Evolutionary conservation across 805 yeast species (phyloP).

Genomic region (Yueomyces sinensis): DNA sequence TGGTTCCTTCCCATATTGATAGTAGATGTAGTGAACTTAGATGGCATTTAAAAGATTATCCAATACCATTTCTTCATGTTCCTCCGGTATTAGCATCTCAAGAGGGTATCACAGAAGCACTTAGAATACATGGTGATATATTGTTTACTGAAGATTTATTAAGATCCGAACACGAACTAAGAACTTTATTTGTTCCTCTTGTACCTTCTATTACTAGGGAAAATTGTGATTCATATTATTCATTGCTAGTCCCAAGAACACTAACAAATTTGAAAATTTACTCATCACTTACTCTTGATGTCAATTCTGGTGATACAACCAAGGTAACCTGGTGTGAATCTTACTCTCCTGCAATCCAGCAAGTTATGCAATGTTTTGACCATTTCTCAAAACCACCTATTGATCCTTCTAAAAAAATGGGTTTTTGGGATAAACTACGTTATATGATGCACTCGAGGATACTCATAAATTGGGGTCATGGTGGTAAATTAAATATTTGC

Average conservation of each 20-base stretch:
- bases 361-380: conserved; percentile 63
- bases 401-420: conserved; percentile 74
- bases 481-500: conserved; percentile 41
- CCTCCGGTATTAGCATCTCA: conserved; percentile 36
- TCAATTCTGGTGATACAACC: conserved; percentile 45
- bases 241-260: conserved; percentile 59
- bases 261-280: conserved; percentile 62
- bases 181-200: conserved; percentile 51
- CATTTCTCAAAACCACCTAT: conserved; percentile 80
- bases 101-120: conserved; percentile 14
- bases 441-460: conserved; percentile 63
- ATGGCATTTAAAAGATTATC: conserved; percentile 71
- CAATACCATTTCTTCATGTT: conserved; percentile 69
- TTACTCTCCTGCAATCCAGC: conserved; percentile 73
- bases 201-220: conserved; percentile 32
- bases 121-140: conserved; percentile 44
- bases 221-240: conserved; percentile 32
- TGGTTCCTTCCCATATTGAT: conserved; percentile 51
- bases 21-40: conserved; percentile 48
- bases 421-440: conserved; percentile 88
- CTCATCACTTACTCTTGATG: conserved; percentile 42
- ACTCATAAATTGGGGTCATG: conserved; percentile 35
- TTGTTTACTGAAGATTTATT: conserved; percentile 59
- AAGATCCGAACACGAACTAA: conserved; percentile 36
- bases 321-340: conserved; percentile 76